Evolutionary conservation across 345 rosid species (phyloP).

Genomic region (Salix brachista): DNA sequence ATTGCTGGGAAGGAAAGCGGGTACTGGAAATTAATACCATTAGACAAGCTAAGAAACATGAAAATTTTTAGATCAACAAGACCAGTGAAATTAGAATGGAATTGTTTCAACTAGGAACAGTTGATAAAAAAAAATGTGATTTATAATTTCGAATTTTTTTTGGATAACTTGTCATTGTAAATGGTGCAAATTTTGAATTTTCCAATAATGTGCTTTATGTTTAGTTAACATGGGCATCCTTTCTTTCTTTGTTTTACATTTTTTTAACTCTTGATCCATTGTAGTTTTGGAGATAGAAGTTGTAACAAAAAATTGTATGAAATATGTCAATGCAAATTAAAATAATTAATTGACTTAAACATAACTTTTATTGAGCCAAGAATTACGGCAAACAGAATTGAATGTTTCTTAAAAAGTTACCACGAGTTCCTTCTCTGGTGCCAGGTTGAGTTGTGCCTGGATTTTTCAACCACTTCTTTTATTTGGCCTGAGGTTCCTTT

Average conservation of each 20-base stretch:
- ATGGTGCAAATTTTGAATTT: not conserved
- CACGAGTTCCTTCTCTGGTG: not conserved
- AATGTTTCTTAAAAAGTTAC: not conserved
- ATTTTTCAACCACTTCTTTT: not conserved
- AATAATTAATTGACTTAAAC: not conserved
- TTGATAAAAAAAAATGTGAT: not conserved
- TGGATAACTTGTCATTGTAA: not conserved
- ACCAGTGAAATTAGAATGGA: not conserved
- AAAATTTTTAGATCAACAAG: not conserved
- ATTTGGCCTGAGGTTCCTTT: not conserved
- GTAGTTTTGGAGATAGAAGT: not conserved
- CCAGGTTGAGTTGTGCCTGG: not conserved
- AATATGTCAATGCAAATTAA: not conserved
- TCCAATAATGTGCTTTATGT: not conserved
- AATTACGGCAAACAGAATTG: not conserved
- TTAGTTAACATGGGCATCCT: not conserved
- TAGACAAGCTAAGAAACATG: not conserved
- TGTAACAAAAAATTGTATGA: not conserved
- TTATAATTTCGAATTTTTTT: not conserved
- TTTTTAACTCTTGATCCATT: not conserved
- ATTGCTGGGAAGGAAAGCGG: not conserved
- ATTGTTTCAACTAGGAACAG: not conserved
- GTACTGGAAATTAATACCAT: not conserved
- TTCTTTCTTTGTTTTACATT: not conserved
- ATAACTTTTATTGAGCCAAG: not conserved